These are phyloP conservation scores for Tolypocladium amazonense DNA, from an alignment of 2,329 filamentous ascomycete species.

Conservation along the genomic window DNA sequence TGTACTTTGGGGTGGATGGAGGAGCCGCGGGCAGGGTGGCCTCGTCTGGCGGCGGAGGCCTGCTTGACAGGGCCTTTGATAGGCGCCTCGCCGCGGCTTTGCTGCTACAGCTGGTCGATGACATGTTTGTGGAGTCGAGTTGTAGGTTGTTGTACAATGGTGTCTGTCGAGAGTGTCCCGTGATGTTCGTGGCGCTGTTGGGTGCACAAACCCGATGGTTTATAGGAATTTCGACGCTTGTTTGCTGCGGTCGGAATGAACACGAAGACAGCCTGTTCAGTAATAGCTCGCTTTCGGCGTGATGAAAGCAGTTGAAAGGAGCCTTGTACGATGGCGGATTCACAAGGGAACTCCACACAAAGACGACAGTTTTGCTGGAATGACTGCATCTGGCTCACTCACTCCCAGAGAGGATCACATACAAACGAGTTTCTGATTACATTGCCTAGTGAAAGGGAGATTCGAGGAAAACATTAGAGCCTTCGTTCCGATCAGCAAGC, in stretches of 20 bases:
- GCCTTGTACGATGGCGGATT: background rate
- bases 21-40: background rate
- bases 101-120: background rate
- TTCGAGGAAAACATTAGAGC: background rate
- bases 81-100: background rate
- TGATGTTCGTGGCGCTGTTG: background rate
- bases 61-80: background rate
- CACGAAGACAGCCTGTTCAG: background rate
- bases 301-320: background rate
- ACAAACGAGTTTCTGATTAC: background rate
- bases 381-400: background rate
- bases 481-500: background rate
- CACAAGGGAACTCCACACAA: background rate
- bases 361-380: background rate
- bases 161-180: background rate
- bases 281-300: background rate
- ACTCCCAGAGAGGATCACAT: background rate
- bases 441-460: background rate
- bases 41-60: background rate
- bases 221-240: background rate
- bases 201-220: background rate
- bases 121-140: background rate
- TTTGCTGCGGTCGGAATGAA: background rate
- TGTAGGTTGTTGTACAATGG: background rate
- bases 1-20: background rate